Evolutionary conservation across 129 eudicot species (phyloP), one percentile per base, ranked within the genome.

Genomic region (Pittosporum tobira): DNA sequence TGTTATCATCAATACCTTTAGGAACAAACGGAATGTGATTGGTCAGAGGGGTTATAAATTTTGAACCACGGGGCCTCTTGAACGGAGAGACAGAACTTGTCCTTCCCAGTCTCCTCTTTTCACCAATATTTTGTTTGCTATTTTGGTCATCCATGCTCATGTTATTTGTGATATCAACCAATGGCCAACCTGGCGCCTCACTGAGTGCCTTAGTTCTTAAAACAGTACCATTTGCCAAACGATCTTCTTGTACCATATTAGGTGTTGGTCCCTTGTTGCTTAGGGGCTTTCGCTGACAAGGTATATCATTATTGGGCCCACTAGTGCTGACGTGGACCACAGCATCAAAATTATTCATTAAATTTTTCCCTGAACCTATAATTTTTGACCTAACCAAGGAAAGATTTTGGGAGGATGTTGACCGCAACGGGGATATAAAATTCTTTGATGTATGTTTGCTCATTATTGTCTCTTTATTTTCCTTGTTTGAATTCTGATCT

Each of bases 11-110:
- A 49, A 40, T 81, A 91, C 99, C 96, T 61, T 29, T 76, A 61
- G 66, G 49, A 65, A 49, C 64, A 34, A 57, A 44, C 19, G 69
- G 25, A 31, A 44, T 71, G 14, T 61, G 68, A 53, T 58, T 73
- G 58, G 60, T 80, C 63, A 86, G 59, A 31, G 98, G 89, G 64
- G 90, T 74, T 59, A 83, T 42, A 52, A 86, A 86, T 74, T 71
- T 82, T 56, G 90, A 80, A 71, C 37, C 75, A 1, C 96, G 73
- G 29, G 99, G 99, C 75, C 70, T 87, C 84, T 91, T 91, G 72
- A 91, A 91, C 51, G 97, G 81, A 70, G 96, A 81, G 36, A 68
- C 63, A 57, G 75, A 74, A 59, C 59, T 80, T 65, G 57, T 73
- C 57, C 51, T 69, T 56, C 87, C 79, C 38, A 59, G 45, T 66